Percentiles rank a stretch among this genome's conserved stretches.
These are phyloP conservation scores for Trichoderma atroviride DNA, from an alignment of 2,329 filamentous ascomycete genomes.

Conservation along the genomic window DNA sequence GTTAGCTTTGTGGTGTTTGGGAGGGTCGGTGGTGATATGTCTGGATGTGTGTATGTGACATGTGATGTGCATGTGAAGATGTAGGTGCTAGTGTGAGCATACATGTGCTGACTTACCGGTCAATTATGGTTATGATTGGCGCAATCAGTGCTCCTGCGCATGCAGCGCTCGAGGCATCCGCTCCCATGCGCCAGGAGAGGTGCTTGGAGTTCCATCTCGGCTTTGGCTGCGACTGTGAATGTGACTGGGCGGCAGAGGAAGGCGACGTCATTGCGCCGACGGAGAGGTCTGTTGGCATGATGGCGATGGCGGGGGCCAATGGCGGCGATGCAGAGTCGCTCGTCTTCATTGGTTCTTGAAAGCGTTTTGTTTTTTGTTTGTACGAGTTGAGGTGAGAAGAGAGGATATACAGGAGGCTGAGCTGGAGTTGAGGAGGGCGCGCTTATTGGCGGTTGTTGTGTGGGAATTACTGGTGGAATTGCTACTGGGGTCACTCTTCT, in stretches of 20 bases:
- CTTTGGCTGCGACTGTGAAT: neutral
- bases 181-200: slow-evolving; percentile 65
- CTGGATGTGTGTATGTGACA: neutral
- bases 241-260: neutral
- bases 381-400: too few species aligned
- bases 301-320: neutral
- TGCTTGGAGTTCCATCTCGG: slow-evolving; percentile 74
- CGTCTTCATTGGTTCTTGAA: slow-evolving; percentile 3
- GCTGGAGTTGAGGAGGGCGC: neutral
- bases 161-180: slow-evolving; percentile 70
- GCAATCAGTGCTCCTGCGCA: slow-evolving; percentile 76
- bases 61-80: neutral
- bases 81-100: neutral
- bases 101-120: slow-evolving; percentile 58
- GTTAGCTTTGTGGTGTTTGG: slow-evolving; percentile 25
- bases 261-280: neutral
- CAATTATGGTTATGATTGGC: slow-evolving; percentile 84
- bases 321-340: neutral
- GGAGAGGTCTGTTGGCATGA: neutral
- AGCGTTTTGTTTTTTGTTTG: neutral
- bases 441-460: neutral
- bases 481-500: neutral
- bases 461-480: neutral
- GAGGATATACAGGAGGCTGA: neutral
- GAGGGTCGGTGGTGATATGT: too few species aligned